Conservation (phyloP, 306 rosid genomes). For the Quercus gilva region DNA sequence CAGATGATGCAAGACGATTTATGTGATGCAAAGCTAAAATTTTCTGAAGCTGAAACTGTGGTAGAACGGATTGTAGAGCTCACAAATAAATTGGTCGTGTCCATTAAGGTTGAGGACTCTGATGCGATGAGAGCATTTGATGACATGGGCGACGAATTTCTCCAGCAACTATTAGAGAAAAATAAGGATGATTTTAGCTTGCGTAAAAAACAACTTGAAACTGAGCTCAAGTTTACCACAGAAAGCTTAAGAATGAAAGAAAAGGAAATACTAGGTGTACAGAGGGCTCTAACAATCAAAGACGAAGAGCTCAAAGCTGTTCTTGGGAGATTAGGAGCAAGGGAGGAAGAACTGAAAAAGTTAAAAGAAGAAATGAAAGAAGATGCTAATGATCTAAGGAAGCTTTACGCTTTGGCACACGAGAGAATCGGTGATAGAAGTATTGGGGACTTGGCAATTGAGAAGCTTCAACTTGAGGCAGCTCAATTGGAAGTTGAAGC, state of each 20-base stretch:
- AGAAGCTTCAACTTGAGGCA: constrained; percentile 84
- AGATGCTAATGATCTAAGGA: constrained; percentile 57
- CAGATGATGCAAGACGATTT: constrained; percentile 54
- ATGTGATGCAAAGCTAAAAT: constrained; percentile 49
- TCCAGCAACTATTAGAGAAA: constrained; percentile 36
- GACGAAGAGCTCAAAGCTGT: constrained; percentile 76
- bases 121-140: constrained; percentile 15
- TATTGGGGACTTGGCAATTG: constrained; percentile 61
- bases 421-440: constrained; percentile 52
- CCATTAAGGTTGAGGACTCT: constrained; percentile 52
- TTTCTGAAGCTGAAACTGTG: constrained; percentile 64
- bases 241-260: constrained; percentile 66
- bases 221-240: constrained; percentile 61
- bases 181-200: constrained; percentile 41
- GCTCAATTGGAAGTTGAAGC: constrained; percentile 78
- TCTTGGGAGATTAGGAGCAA: constrained; percentile 52
- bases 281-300: constrained; percentile 64
- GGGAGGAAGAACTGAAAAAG: constrained; percentile 54
- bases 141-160: constrained; percentile 30
- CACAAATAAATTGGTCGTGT: constrained; percentile 59
- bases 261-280: constrained; percentile 67
- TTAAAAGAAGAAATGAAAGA: constrained; percentile 44
- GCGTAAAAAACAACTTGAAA: constrained; percentile 58
- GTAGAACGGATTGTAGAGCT: constrained; percentile 65
- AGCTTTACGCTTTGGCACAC: constrained; percentile 57